Conservation (phyloP, 1,284 basidiomycete species). For the Trichosporon asahii region DNA sequence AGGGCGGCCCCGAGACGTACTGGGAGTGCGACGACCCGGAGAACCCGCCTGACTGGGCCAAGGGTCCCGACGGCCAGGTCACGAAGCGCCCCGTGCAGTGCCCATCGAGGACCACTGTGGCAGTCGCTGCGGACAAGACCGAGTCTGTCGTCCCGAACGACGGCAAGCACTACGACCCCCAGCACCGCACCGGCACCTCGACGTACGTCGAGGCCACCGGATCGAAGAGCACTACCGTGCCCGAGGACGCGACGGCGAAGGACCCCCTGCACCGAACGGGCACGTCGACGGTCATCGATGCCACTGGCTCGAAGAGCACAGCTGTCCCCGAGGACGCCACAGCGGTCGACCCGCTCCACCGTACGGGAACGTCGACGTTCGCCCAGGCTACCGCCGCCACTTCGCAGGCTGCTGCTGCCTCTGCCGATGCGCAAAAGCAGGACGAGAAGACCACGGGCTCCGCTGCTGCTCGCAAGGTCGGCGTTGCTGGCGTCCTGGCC, state of each 20-base stretch:
- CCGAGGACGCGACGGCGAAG: neutral
- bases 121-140: neutral
- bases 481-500: neutral
- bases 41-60: neutral
- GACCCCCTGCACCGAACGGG: neutral
- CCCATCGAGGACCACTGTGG: neutral
- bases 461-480: neutral
- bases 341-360: neutral
- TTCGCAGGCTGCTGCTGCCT: neutral
- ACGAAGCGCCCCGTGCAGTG: neutral
- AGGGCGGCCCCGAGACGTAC: neutral
- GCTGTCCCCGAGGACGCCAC: neutral
- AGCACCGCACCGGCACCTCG: neutral
- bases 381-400: neutral
- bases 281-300: neutral
- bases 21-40: neutral
- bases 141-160: neutral
- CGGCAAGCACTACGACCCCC: neutral
- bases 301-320: neutral
- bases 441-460: neutral
- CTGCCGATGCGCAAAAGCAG: neutral
- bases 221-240: neutral
- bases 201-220: neutral
- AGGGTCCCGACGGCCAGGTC: neutral
- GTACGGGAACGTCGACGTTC: neutral